Conservation (phyloP, 495 filamentous ascomycete genomes). For the Collariella sp. region DNA sequence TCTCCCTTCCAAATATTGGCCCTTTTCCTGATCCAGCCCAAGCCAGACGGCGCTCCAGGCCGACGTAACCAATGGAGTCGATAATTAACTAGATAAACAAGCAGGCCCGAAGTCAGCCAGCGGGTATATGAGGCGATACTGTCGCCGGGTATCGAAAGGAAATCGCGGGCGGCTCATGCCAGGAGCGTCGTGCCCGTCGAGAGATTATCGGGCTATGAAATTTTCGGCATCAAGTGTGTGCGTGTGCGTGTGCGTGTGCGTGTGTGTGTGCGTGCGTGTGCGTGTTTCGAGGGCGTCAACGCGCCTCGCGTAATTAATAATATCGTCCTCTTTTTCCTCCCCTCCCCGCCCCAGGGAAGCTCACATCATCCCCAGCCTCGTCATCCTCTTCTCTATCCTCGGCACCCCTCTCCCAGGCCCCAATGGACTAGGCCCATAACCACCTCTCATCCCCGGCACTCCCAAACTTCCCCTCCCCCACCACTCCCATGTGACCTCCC, state of each 20-base stretch:
- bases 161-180: too few relatives aligned
- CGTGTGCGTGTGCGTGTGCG: not conserved
- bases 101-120: not conserved
- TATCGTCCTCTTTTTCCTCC: too few relatives aligned
- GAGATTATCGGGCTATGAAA: too few relatives aligned
- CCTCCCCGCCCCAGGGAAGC: too few relatives aligned
- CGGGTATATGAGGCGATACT: not conserved
- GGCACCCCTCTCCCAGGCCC: slow-evolving; percentile 21
- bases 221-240: not conserved
- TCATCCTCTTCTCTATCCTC: slow-evolving; percentile 68
- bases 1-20: too few relatives aligned
- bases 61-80: not conserved
- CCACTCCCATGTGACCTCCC: slow-evolving; percentile 1
- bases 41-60: not conserved
- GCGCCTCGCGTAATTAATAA: too few relatives aligned
- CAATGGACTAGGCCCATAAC: slow-evolving; percentile 10
- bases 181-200: too few relatives aligned
- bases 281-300: too few relatives aligned
- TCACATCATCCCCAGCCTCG: slow-evolving; percentile 80
- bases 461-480: not conserved
- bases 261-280: not conserved
- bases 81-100: not conserved
- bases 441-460: not conserved
- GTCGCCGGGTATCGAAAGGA: too few relatives aligned
- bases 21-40: not conserved